Evolutionary conservation across 2,329 filamentous ascomycete genomes (phyloP), one percentile per base, ranked within the genome.

Genomic region (Whalleya microplaca): DNA sequence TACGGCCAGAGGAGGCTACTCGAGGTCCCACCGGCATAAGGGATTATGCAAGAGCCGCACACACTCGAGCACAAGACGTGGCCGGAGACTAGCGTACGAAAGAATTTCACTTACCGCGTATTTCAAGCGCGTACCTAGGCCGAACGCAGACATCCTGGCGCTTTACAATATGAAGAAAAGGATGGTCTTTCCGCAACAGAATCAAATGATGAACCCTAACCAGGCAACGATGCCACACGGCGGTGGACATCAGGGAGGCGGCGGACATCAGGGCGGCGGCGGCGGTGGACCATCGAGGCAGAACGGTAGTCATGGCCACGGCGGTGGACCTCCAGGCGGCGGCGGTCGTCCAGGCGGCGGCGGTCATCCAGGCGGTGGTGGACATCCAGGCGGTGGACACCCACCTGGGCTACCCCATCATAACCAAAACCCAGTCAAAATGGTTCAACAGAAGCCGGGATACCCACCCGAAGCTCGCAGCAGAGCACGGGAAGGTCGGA

Each of bases 21-120:
- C 41, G 21, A 12, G 23, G 10, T 7, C 21, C 14, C 43, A 54
- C 27, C 45, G 40, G 16, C 61, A 56, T n/a, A 62, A 60, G n/a
- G 29, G 43, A 10, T 44, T 45, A 20, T 48, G 16, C 6, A 73
- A 70, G 61, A 74, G 67, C 57, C 67, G 55, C 48, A 65, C 62
- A 18, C 63, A 64, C 10, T 75, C 79, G 58, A 71, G 73, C 10
- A 61, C 3, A 58, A 64, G 41, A 63, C 67, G 53, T 29, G 45
- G 21, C 3, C 73, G 70, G 61, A 73, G 67, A 59, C 69, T 53
- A 46, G 66, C 63, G n/a, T 66, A 65, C 14, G 75, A 80, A 60
- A 72, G 73, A 9, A 61, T 74, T 8, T 75, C 75, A 9, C 67
- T 83, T 42, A 79, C 73, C 1, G 76, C 74, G 10, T 82, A 80